Base-by-base conservation (phyloP, 2,329 filamentous ascomycete genomes). In the Didymella keratinophila region DNA sequence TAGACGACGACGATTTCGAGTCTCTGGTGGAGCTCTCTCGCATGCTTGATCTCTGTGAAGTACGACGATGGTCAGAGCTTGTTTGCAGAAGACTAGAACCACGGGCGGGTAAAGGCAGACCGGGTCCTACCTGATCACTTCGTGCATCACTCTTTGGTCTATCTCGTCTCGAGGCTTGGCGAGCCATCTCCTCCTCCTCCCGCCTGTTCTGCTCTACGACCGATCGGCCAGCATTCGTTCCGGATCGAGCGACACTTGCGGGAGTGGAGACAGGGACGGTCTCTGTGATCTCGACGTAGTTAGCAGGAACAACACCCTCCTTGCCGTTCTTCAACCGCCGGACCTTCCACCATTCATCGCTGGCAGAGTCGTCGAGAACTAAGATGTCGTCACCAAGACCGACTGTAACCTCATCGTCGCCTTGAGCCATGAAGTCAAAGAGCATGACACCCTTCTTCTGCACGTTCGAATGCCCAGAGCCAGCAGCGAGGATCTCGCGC, bases 341-440 rank as follows among this genome's bases (percentile, higher is more conserved):
- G 34, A 99, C 92, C 82, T 95, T 93, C 94, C 95, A 98, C 95
- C 95, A 99, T 74, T 99, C 95, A 58, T 97, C 93, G 62, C 93
- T 97, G 78, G 93, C 95, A 32, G 83, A 87, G 71, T 97, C 93
- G 73, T 99, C 94, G 55, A 98, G 77, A 52, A 99, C 82, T 42
- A 96, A 81, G 39, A 99, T 94, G 72, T 99, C 94, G 72, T 99
- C 95, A 39, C 90, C 95, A 21, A 90, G 85, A 25, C 86, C 88
- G 45, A 99, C 95, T 0, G 92, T 97, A 46, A 99, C 94, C 78
- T 99, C 95, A 70, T 99, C 95, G 8, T 97, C 91, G 34, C 93
- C 93, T 75, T 98, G 94, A 0, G 95, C 95, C 87, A 92, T 91
- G 76, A 99, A 99, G 73, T 98, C 94, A 74, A 97, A 98, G 34